Conservation (phyloP, 441 rosid species). For the Jatropha multifida region DNA sequence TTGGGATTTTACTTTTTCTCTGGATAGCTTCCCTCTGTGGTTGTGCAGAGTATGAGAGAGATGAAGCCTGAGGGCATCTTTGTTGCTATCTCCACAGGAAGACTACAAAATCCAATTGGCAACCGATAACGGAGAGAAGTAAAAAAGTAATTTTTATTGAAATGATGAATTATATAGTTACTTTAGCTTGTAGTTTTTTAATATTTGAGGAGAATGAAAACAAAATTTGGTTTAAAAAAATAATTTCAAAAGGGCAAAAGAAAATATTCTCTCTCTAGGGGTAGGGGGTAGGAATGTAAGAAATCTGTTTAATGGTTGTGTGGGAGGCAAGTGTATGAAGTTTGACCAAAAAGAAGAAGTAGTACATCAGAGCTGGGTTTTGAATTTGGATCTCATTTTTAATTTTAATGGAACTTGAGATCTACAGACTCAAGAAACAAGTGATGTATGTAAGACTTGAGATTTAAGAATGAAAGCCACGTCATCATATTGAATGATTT, state of each 20-base stretch:
- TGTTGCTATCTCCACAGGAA: constrained; percentile 12
- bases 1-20: constrained; percentile 20
- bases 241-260: constrained; percentile 4
- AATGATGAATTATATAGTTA: constrained; percentile 3
- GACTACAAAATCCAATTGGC: constrained; percentile 25
- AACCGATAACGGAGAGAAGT: constrained; percentile 7
- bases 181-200: constrained; percentile 6
- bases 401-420: not conserved
- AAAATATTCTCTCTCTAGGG: constrained; percentile 20
- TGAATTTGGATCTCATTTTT: not conserved
- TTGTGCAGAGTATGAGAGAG: constrained; percentile 33
- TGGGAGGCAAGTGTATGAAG: constrained; percentile 17
- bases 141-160: constrained; percentile 20
- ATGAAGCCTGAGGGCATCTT: constrained; percentile 14
- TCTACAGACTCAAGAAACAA: not conserved
- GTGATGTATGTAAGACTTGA: not conserved
- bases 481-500: constrained; percentile 1
- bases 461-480: not conserved
- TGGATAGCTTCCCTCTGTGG: constrained; percentile 32
- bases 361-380: not conserved
- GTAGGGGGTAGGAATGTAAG: constrained; percentile 22
- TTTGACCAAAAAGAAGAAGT: constrained; percentile 28
- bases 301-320: constrained; percentile 24
- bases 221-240: constrained; percentile 25
- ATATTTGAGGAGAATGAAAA: constrained; percentile 39